These are phyloP conservation scores for Nakazawaea peltata DNA, from an alignment of 805 yeast species.

Conservation along the genomic window DNA sequence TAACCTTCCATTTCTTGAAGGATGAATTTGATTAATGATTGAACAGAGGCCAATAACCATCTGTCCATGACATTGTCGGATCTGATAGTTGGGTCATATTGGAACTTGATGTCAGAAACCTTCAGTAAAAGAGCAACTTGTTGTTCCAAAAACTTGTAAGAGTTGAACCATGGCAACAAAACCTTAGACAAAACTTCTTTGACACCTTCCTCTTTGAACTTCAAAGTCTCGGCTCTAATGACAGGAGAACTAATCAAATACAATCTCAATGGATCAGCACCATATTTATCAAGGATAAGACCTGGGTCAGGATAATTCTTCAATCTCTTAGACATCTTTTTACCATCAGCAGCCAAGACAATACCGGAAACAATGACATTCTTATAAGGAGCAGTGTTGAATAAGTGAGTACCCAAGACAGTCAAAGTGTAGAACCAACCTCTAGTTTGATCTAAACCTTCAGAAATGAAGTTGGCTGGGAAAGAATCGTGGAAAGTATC, in stretches of 20 bases:
- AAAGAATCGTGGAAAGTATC: conserved; percentile 64
- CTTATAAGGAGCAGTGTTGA: conserved; percentile 87
- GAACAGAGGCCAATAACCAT: conserved; percentile 96
- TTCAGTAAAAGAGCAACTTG: conserved; percentile 82
- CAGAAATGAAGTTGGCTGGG: conserved; percentile 97
- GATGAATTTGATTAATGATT: conserved; percentile 78
- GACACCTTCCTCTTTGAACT: conserved; percentile 98
- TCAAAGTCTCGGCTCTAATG: conserved; percentile 90
- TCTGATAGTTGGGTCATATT: conserved; percentile 53
- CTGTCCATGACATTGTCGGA: conserved; percentile 93
- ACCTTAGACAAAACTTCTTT: conserved; percentile 96
- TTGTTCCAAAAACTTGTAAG: conserved; percentile 93
- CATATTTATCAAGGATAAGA: conserved; percentile 73
- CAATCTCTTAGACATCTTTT: conserved; percentile 97
- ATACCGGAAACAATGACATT: conserved; percentile 96
- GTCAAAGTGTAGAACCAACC: conserved; percentile 99
- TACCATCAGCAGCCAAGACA: conserved; percentile 96
- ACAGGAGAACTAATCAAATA: conserved; percentile 97
- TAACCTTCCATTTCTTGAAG: conserved; percentile 87
- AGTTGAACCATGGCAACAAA: conserved; percentile 97
- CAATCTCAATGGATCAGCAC: conserved; percentile 96
- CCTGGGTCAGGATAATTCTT: conserved; percentile 97
- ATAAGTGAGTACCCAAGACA: conserved; percentile 91
- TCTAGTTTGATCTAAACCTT: conserved; percentile 99
- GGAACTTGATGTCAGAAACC: conserved; percentile 60